These are phyloP conservation scores for Globisporangium abappressorium DNA, from an alignment of 352 stramenopile genomes.

Conservation along the genomic window DNA sequence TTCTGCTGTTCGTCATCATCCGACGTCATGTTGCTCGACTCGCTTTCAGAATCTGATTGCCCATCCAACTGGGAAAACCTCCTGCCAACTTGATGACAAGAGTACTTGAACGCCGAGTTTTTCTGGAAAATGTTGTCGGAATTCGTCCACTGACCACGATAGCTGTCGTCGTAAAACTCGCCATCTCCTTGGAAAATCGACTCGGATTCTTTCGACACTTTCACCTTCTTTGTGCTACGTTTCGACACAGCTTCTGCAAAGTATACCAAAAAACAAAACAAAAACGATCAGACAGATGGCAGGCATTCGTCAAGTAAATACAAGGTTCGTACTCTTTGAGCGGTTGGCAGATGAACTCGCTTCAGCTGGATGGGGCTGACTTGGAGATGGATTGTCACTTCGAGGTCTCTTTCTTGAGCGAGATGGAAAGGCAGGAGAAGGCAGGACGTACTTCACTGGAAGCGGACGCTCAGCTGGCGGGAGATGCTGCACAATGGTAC, in stretches of 20 bases:
- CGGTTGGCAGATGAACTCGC: not conserved
- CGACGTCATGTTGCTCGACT: slow-evolving; percentile 42
- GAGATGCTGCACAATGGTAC: slow-evolving; percentile 75
- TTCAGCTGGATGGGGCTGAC: slow-evolving; percentile 23
- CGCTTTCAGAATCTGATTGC: slow-evolving; percentile 56
- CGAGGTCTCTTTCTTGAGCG: slow-evolving; percentile 69
- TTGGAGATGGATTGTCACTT: slow-evolving; percentile 36
- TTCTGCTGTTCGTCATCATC: slow-evolving; percentile 43
- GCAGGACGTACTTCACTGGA: slow-evolving; percentile 65
- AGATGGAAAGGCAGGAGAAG: slow-evolving; percentile 71
- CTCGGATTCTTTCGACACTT: slow-evolving; percentile 18
- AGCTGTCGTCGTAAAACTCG: slow-evolving; percentile 25
- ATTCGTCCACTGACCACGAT: not conserved
- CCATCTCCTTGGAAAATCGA: slow-evolving; percentile 49
- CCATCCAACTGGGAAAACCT: slow-evolving; percentile 47
- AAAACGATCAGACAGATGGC: not conserved
- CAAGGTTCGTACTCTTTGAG: not conserved
- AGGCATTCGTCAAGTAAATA: not conserved
- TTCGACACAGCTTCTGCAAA: slow-evolving; percentile 9
- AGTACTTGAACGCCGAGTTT: slow-evolving; percentile 30
- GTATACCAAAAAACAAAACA: not conserved
- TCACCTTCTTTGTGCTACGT: slow-evolving; percentile 24
- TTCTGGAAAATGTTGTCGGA: slow-evolving; percentile 38
- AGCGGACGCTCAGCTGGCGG: slow-evolving; percentile 54
- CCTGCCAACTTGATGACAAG: slow-evolving; percentile 16